phyloP scores from a whole-genome alignment of 208 protist species.

The Leishmania aethiopica region DNA sequence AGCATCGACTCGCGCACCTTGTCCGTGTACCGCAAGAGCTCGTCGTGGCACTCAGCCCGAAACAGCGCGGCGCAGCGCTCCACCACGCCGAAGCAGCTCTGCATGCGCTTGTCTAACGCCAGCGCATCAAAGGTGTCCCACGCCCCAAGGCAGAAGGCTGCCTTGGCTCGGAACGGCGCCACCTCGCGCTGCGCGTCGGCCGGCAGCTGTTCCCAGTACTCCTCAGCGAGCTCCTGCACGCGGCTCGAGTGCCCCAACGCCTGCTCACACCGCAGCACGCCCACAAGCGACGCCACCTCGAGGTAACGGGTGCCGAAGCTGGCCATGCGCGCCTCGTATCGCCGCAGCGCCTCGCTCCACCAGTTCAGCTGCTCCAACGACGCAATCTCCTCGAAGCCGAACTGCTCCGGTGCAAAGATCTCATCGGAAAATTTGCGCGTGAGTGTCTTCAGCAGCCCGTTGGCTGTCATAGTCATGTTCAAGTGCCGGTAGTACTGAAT shows the following conservation, averaged over 20 bases:
- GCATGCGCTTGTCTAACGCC: slow-evolving; percentile 39
- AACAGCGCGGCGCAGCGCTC: slow-evolving; percentile 83
- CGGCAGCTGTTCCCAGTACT: slow-evolving; percentile 66
- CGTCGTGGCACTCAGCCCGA: slow-evolving; percentile 51
- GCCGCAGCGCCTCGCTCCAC: slow-evolving; percentile 81
- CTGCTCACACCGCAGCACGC: slow-evolving; percentile 81
- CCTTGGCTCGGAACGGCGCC: slow-evolving; percentile 78
- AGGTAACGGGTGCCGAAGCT: slow-evolving; percentile 40
- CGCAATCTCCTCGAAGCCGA: slow-evolving; percentile 81
- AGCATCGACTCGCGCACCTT: slow-evolving; percentile 65
- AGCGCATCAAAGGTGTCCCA: slow-evolving; percentile 85
- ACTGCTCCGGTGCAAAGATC: slow-evolving; percentile 74
- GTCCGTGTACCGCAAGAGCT: slow-evolving; percentile 65
- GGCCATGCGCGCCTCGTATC: slow-evolving; percentile 69
- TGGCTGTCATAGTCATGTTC: slow-evolving; percentile 83
- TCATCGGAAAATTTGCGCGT: slow-evolving; percentile 75
- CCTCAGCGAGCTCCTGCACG: slow-evolving; percentile 59
- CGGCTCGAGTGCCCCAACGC: slow-evolving; percentile 69
- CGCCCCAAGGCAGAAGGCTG: slow-evolving; percentile 71
- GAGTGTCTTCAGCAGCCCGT: slow-evolving; percentile 80
- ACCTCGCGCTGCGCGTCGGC: slow-evolving; percentile 57
- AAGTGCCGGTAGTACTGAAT: slow-evolving; percentile 90
- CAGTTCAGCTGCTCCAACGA: slow-evolving; percentile 90
- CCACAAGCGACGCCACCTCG: slow-evolving; percentile 67
- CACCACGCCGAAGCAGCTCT: slow-evolving; percentile 62